Evolutionary conservation across 1,284 basidiomycete species (phyloP).

Genomic region (Ganoderma lucidum): DNA sequence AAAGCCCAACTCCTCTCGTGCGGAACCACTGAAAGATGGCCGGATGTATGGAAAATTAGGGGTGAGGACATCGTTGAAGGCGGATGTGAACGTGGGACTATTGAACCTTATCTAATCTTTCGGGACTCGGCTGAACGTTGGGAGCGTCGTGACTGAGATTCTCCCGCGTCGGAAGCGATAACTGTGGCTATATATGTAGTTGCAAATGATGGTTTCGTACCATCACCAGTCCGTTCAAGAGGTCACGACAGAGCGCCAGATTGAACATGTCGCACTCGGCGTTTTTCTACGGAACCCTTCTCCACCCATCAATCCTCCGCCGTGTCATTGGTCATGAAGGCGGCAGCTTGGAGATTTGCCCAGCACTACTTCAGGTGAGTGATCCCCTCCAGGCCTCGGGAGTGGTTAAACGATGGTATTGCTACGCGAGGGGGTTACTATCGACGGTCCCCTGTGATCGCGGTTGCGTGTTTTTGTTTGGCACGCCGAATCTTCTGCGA

Average conservation of each 20-base stretch:
- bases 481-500: neutral
- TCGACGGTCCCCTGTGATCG: neutral
- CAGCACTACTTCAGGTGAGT: conserved; percentile 57
- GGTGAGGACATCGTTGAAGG: neutral
- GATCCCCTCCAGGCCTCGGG: neutral
- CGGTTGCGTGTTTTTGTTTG: neutral
- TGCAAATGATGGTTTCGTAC: neutral
- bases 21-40: neutral
- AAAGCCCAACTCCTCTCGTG: neutral
- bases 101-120: conserved; percentile 22
- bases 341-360: conserved; percentile 51
- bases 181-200: neutral
- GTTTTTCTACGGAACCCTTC: conserved; percentile 88
- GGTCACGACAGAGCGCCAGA: neutral
- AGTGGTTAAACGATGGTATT: neutral
- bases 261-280: conserved; percentile 48
- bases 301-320: conserved; percentile 60
- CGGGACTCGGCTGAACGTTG: neutral
- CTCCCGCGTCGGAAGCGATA: neutral
- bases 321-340: conserved; percentile 60
- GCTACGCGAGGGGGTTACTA: neutral
- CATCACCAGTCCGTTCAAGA: neutral
- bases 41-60: neutral
- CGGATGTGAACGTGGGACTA: neutral
- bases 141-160: neutral